Base-by-base conservation (phyloP, 176 grass and related monocot species). In the Rhynchospora breviuscula region DNA sequence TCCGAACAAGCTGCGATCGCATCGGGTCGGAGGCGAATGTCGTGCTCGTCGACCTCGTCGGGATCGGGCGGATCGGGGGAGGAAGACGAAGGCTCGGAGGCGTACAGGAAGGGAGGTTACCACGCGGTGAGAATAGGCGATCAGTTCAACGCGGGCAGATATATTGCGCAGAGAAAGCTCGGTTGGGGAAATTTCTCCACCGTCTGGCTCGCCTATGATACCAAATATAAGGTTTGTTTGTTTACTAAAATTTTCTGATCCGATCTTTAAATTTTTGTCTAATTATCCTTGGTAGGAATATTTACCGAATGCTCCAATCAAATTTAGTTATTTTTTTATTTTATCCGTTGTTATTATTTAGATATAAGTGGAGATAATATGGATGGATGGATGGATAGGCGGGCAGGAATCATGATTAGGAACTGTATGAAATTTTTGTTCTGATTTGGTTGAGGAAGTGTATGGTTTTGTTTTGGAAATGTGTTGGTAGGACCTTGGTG, bases 131-230 rank as follows among this genome's bases (percentile, higher is more conserved):
- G 90, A 51, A 86, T 89, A 40, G 95, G 95, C 21, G 95, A 94
- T 87, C 90, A 82, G 79, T 98, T 98, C 79, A 83, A 86, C 62
- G 89, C 80, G 5, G 92, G 92, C 48, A 89, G 92, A 23, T 94
- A 98, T 85, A 88, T 98, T 71, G 89, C 95, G 21, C 90, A 98
- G 89, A 79, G 95, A 52, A 97, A 97, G 87, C 94, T 97, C 69
- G 94, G 94, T 0, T 97, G 94, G 94, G 94, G 94, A 14, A 91
- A 97, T 85, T 97, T 97, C 89, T 97, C 94, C 77, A 97, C 92
- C 74, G 94, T 97, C 71, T 97, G 94, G 94, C 94, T 97, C 71
- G 90, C 92, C 84, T 98, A 87, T 88, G 95, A 98, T 79, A 85
- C 94, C 79, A 83, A 67, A 64, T 83, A 66, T 25, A 71, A 93